These are phyloP conservation scores for Solanum pennellii DNA, from an alignment of 257 asterid species.

Conservation along the genomic window DNA sequence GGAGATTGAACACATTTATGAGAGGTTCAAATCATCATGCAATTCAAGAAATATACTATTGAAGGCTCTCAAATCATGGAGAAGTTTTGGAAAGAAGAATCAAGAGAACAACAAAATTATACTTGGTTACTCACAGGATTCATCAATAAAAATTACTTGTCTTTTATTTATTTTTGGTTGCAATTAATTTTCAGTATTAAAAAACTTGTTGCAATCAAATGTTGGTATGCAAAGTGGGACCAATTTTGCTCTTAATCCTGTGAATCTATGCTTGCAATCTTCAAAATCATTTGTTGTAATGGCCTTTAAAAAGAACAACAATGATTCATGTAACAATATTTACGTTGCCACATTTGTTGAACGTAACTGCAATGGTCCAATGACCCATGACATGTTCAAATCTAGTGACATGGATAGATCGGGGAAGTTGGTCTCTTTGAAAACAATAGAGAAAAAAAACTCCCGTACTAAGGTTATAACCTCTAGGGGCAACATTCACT, in stretches of 20 bases:
- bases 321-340: not conserved
- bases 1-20: not conserved
- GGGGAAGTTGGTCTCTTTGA: not conserved
- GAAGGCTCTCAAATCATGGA: not conserved
- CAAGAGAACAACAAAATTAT: not conserved
- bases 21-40: not conserved
- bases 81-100: not conserved
- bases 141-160: not conserved
- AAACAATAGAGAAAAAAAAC: not conserved
- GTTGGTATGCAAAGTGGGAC: not conserved
- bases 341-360: not conserved
- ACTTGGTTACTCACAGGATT: not conserved
- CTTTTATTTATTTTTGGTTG: not conserved
- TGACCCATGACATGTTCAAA: not conserved
- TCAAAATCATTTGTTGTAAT: not conserved
- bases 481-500: not conserved
- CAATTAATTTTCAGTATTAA: not conserved
- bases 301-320: not conserved
- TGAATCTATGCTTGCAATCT: not conserved
- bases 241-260: not conserved
- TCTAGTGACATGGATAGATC: not conserved
- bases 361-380: not conserved
- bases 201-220: not conserved
- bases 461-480: not conserved
- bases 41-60: not conserved